These are phyloP conservation scores for Akanthomyces dipterigenus DNA, from an alignment of 2,329 filamentous ascomycete species.

Conservation along the genomic window DNA sequence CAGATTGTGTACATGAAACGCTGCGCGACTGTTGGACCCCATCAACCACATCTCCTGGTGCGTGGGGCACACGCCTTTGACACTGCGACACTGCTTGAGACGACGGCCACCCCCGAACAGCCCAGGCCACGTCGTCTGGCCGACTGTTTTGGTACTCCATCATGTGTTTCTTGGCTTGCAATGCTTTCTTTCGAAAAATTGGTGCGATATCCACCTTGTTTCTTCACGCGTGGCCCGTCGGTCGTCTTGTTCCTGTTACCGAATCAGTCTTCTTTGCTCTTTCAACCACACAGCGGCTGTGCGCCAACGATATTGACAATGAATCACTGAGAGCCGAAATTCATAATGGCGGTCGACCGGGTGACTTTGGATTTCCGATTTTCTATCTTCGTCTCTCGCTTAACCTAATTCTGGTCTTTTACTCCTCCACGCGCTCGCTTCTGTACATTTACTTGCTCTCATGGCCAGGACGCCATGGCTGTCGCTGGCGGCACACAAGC, in stretches of 20 bases:
- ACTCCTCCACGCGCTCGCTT: constrained; percentile 21
- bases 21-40: constrained; percentile 1
- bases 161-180: background rate
- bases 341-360: constrained; percentile 4
- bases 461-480: constrained; percentile 33
- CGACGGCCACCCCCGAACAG: background rate
- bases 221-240: background rate
- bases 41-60: background rate
- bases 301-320: background rate
- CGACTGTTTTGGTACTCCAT: background rate
- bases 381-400: background rate
- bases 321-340: background rate
- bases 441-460: background rate
- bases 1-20: constrained; percentile 11
- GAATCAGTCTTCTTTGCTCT: background rate
- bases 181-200: background rate
- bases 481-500: constrained; percentile 38
- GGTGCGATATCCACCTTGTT: background rate
- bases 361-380: background rate
- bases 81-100: constrained; percentile 7
- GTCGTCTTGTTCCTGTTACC: background rate
- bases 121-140: background rate
- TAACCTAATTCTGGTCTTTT: constrained; percentile 26
- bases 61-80: constrained; percentile 5
- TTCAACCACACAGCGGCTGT: background rate